phyloP scores from a whole-genome alignment of 805 yeast genomes.

The Nakazawaea sp. region DNA sequence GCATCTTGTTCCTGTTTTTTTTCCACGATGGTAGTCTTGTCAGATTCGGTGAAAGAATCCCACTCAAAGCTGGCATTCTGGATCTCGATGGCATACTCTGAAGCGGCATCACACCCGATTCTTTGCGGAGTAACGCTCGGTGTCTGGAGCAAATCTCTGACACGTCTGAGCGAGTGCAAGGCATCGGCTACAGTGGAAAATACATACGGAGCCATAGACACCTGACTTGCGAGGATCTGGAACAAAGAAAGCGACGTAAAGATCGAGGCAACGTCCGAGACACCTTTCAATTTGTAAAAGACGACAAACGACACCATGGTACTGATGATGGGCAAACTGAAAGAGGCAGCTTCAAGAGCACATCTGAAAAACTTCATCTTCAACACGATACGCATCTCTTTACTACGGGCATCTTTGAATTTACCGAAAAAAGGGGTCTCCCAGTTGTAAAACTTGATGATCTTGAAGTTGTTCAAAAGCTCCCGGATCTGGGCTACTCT shows the following conservation, averaged over 20 bases:
- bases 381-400: conserved; percentile 56
- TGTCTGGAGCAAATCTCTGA: conserved; percentile 40
- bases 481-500: conserved; percentile 76
- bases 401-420: conserved; percentile 46
- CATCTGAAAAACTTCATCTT: conserved; percentile 61
- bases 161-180: conserved; percentile 43
- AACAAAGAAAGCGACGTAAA: conserved; percentile 69
- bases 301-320: conserved; percentile 52
- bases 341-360: conserved; percentile 52
- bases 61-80: conserved; percentile 51
- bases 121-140: conserved; percentile 1
- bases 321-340: conserved; percentile 61
- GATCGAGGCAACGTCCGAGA: conserved; percentile 49
- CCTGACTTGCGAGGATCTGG: conserved; percentile 50
- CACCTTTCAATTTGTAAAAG: conserved; percentile 24
- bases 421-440: conserved; percentile 65
- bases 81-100: conserved; percentile 36
- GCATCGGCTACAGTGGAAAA: conserved; percentile 53
- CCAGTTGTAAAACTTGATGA: conserved; percentile 88
- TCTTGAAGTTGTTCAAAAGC: conserved; percentile 66
- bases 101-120: not conserved
- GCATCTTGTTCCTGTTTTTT: not conserved
- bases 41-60: conserved; percentile 41
- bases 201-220: conserved; percentile 63
- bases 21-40: conserved; percentile 12